Conservation (phyloP, 2,329 filamentous ascomycete genomes). For the Sclerotinia spermophila region DNA sequence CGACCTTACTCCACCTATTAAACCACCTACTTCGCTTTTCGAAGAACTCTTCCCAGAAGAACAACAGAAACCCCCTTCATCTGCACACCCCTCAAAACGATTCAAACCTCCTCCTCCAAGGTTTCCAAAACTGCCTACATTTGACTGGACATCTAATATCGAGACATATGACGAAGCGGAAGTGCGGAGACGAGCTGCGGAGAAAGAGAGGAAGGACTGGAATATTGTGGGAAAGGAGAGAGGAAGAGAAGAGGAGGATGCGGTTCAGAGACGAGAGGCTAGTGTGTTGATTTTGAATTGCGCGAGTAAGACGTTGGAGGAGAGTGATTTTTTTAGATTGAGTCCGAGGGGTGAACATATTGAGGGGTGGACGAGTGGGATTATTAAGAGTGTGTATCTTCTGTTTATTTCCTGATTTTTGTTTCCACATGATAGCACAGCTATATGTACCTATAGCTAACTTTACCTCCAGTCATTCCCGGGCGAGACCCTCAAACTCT, state of each 20-base stretch:
- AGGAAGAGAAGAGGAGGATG: not conserved
- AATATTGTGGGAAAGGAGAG: not conserved
- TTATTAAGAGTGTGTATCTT: conserved; percentile 49
- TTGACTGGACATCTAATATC: conserved; percentile 26
- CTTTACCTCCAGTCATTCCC: conserved; percentile 50
- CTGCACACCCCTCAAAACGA: not conserved
- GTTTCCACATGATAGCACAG: not conserved
- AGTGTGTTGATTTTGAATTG: conserved; percentile 53
- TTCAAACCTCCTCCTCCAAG: not conserved
- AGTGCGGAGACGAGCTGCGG: not conserved
- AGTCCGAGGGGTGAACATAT: conserved; percentile 60
- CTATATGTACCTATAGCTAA: conserved; percentile 7
- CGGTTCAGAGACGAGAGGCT: not conserved
- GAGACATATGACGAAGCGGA: conserved; percentile 12
- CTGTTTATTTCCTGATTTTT: not conserved
- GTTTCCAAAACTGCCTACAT: conserved; percentile 33
- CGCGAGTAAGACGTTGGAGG: conserved; percentile 55
- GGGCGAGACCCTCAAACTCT: conserved; percentile 61
- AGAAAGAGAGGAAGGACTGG: conserved; percentile 8
- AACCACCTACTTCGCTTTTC: conserved; percentile 37
- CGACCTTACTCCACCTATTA: not conserved
- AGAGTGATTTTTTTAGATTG: conserved; percentile 69
- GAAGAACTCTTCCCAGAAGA: conserved; percentile 55
- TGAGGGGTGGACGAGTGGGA: conserved; percentile 62
- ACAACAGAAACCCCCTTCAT: not conserved